These are phyloP conservation scores for Trichoderma hamatum DNA, from an alignment of 2,329 filamentous ascomycete genomes.

Conservation along the genomic window DNA sequence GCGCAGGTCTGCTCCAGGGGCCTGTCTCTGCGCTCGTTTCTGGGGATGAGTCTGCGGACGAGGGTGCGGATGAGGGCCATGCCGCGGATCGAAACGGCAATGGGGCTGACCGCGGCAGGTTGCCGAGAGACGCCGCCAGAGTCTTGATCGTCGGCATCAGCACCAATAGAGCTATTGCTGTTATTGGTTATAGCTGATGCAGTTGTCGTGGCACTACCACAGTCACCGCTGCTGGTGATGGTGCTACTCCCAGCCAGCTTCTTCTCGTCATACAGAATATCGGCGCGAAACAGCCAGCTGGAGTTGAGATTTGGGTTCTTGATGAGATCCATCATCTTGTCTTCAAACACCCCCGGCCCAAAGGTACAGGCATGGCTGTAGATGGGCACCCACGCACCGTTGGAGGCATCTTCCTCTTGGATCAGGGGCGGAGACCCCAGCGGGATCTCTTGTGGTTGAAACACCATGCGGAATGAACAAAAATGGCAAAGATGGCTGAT, in stretches of 20 bases:
- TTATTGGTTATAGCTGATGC: background rate
- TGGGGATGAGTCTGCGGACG: slow-evolving; percentile 76
- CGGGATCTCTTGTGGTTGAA: slow-evolving; percentile 38
- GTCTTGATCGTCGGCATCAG: background rate
- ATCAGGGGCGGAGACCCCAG: slow-evolving; percentile 36
- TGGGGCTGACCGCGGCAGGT: background rate
- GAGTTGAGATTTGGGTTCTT: slow-evolving; percentile 81
- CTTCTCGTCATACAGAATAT: slow-evolving; percentile 59
- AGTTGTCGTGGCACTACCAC: background rate
- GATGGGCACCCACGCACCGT: slow-evolving; percentile 55
- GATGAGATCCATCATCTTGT: slow-evolving; percentile 74
- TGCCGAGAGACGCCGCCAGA: background rate
- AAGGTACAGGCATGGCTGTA: slow-evolving; percentile 64
- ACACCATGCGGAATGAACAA: slow-evolving; percentile 30
- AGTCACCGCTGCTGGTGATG: background rate
- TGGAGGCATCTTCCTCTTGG: slow-evolving; percentile 36
- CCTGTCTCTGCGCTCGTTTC: slow-evolving; percentile 76
- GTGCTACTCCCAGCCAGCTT: background rate
- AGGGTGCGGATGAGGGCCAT: slow-evolving; percentile 62
- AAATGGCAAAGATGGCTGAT: background rate
- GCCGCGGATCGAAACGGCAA: slow-evolving; percentile 31
- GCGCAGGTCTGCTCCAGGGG: slow-evolving; percentile 82
- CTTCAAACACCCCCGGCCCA: slow-evolving; percentile 61
- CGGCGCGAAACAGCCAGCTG: slow-evolving; percentile 75
- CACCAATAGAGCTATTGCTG: background rate